phyloP scores from a whole-genome alignment of 75 land plant species.

The Azolla pinnata region DNA sequence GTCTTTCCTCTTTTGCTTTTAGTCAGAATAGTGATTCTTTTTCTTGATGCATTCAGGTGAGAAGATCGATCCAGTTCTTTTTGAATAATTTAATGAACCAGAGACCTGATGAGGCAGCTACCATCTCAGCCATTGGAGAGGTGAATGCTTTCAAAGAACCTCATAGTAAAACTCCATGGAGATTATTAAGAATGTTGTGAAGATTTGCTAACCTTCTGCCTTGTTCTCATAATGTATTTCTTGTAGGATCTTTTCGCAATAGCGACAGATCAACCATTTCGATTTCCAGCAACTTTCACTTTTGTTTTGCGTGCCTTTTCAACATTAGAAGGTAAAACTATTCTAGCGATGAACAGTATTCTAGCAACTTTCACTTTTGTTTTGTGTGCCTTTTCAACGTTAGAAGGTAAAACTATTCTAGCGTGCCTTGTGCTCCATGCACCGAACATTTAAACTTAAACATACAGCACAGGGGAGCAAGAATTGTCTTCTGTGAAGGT shows the following conservation, averaged over 20 bases:
- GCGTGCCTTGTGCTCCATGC: no score
- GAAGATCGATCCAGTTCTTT: slow-evolving; percentile 86
- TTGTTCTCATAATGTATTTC: no score
- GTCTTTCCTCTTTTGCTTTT: no score
- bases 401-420: slow-evolving; percentile 75
- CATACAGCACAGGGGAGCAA: no score
- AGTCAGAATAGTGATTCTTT: no score
- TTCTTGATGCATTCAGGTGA: slow-evolving; percentile 44
- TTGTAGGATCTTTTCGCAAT: slow-evolving; percentile 92
- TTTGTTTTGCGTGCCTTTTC: slow-evolving; percentile 94
- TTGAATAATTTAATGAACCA: slow-evolving; percentile 77
- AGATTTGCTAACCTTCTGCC: no score
- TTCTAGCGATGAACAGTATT: no score
- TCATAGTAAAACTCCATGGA: no score
- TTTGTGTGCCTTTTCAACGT: slow-evolving; percentile 84
- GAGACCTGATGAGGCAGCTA: slow-evolving; percentile 73
- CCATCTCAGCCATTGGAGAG: slow-evolving; percentile 95
- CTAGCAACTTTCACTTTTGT: slow-evolving; percentile 94
- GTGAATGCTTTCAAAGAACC: slow-evolving; percentile 26
- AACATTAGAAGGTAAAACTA: slow-evolving; percentile 75
- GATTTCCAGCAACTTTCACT: slow-evolving; percentile 89
- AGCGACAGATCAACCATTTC: slow-evolving; percentile 91
- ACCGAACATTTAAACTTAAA: no score
- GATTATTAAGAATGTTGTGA: no score
- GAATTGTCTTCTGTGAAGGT: no score